Evolutionary conservation across 805 yeast genomes (phyloP).

Genomic region (Candida andamanensis): DNA sequence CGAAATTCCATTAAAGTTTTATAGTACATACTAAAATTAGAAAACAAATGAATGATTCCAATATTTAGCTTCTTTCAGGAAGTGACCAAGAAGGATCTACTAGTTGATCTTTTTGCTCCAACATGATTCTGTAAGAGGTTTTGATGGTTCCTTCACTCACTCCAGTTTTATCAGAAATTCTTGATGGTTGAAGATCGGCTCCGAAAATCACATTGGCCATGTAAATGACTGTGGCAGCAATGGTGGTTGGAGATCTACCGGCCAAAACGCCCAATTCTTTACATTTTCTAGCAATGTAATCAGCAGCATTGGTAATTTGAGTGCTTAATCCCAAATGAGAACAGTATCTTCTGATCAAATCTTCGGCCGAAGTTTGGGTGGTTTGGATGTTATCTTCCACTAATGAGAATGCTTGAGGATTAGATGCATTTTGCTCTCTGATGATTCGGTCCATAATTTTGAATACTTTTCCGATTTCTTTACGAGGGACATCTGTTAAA

Average conservation of each 20-base stretch:
- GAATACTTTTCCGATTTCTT: slow-evolving; percentile 90
- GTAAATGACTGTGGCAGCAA: slow-evolving; percentile 95
- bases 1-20: too few relatives aligned
- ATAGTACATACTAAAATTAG: too few relatives aligned
- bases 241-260: slow-evolving; percentile 94
- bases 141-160: slow-evolving; percentile 97
- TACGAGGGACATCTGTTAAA: slow-evolving; percentile 85
- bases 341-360: slow-evolving; percentile 91
- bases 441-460: slow-evolving; percentile 66
- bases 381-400: slow-evolving; percentile 54
- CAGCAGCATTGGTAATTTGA: slow-evolving; percentile 87
- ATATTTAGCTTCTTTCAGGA: too few relatives aligned
- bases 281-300: slow-evolving; percentile 83
- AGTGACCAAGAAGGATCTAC: slow-evolving; percentile 82
- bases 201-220: slow-evolving; percentile 89
- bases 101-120: slow-evolving; percentile 58
- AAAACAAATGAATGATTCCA: too few relatives aligned
- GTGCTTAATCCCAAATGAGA: slow-evolving; percentile 86
- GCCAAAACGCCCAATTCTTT: slow-evolving; percentile 91
- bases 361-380: slow-evolving; percentile 88
- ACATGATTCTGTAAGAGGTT: slow-evolving; percentile 79
- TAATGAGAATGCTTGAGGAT: slow-evolving; percentile 35
- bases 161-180: slow-evolving; percentile 87
- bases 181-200: slow-evolving; percentile 66
- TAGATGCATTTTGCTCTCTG: slow-evolving; percentile 51